phyloP scores from a whole-genome alignment of 768 basidiomycete genomes.

The Dacryopinax primogenitus region DNA sequence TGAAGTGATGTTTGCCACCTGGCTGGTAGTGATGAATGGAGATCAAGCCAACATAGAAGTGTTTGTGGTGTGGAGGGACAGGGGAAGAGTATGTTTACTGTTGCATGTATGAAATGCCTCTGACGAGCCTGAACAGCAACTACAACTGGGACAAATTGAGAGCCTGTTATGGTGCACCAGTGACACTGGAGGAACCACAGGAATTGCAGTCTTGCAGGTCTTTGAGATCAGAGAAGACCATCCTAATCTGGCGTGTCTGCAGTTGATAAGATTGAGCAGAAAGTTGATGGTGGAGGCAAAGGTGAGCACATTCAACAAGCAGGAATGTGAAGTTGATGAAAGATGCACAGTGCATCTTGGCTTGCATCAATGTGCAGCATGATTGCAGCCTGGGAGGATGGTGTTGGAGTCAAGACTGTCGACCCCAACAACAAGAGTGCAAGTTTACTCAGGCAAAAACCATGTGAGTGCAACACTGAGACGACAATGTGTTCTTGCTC shows the following conservation, averaged over 20 bases:
- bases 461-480: slow-evolving; percentile 12
- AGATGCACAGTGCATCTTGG: slow-evolving; percentile 1
- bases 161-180: not conserved
- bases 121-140: not conserved
- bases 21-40: no score
- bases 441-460: not conserved
- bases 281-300: not conserved
- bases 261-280: not conserved
- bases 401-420: not conserved
- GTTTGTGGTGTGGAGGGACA: not conserved
- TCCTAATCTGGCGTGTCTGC: slow-evolving; percentile 6
- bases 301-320: not conserved
- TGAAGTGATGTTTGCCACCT: no score
- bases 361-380: slow-evolving; percentile 17
- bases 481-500: slow-evolving; percentile 17
- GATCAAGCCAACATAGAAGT: no score
- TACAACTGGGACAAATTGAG: not conserved
- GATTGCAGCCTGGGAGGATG: slow-evolving; percentile 18
- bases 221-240: slow-evolving; percentile 7
- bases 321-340: not conserved
- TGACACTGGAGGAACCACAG: not conserved
- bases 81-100: not conserved
- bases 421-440: slow-evolving; percentile 14
- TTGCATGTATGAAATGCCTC: not conserved
- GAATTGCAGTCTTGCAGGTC: not conserved